Evolutionary conservation across 139 green algal genomes (phyloP), one percentile per base, ranked within the genome.

Genomic region (Tetratostichococcus sp.): DNA sequence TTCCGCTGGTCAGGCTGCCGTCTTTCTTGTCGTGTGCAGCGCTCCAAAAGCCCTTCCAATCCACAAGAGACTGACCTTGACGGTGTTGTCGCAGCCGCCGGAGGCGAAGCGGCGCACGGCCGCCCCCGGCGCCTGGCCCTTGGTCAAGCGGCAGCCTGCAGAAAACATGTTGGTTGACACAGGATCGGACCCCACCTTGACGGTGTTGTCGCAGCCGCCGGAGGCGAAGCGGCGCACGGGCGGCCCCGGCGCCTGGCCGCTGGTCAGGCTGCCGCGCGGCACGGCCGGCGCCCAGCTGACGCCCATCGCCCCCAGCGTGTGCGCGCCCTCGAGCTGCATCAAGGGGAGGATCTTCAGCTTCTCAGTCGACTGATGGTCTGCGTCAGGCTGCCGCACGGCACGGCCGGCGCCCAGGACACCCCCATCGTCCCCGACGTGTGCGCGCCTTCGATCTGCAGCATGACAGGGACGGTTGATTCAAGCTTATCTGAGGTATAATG

Each of bases 271-370:
- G 6, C 89, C 93, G 23, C 91, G 71, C 19, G 90, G 79, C 0
- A 80, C 67, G 19, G 90, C 86, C n/a, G 95, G 95, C 1, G 93
- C 87, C 93, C 94, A 99, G 22, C 85, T 93, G 0, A 99, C 94
- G 0, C 89, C 86, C 32, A 87, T 97, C 43, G 80, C 89, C 0
- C 95, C 95, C 4, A 98, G 80, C 11, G 89, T 79, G 81, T 99
- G 95, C 0, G 88, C 93, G 14, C 79, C 78, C 14, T 82, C 75
- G 26, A 92, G 80, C 75, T 82, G 82, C 66, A 42, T 21, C 76
- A 71, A 50, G 39, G 39, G 39, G 8, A 28, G 14, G 19, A 17
- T 2, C 11, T 62, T 62, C 14, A 50, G 39, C 8, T 8, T 50
- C 14, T 8, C 39, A 50, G n/a, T n/a, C n/a, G n/a, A n/a, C n/a